These are phyloP conservation scores for Globisporangium abappressorium DNA, from an alignment of 352 stramenopile genomes.

Conservation along the genomic window DNA sequence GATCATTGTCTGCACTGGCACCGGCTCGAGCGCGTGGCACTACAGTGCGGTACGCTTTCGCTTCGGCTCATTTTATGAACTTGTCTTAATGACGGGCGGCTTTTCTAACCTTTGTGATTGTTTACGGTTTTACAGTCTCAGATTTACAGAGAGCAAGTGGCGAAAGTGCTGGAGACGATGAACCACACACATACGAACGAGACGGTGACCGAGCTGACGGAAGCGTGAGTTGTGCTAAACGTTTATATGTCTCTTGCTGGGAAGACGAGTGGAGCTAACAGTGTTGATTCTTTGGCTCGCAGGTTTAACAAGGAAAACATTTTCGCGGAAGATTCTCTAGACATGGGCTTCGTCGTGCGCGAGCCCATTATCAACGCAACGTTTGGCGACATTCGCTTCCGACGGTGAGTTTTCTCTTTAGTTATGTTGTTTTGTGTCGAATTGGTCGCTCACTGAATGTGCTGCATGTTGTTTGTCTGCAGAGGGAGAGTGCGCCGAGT, in stretches of 20 bases:
- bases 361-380: slow-evolving; percentile 90
- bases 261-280: too few species aligned
- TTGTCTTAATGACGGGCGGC: neutral
- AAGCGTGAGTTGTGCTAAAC: slow-evolving; percentile 43
- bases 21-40: slow-evolving; percentile 85
- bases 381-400: slow-evolving; percentile 87
- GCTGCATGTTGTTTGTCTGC: neutral
- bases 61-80: neutral
- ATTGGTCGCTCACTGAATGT: neutral
- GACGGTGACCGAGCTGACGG: slow-evolving; percentile 83
- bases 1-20: slow-evolving; percentile 86
- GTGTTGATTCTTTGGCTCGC: neutral
- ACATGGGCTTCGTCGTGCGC: slow-evolving; percentile 86
- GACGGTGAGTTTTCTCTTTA: slow-evolving; percentile 37
- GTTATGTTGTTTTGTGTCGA: neutral
- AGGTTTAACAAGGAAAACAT: slow-evolving; percentile 88
- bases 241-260: too few species aligned
- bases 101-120: slow-evolving; percentile 10
- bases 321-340: slow-evolving; percentile 76
- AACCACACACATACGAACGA: slow-evolving; percentile 88
- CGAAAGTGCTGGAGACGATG: slow-evolving; percentile 79
- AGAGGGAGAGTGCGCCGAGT: slow-evolving; percentile 80
- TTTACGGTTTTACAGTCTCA: slow-evolving; percentile 47
- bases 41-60: slow-evolving; percentile 68
- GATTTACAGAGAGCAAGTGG: slow-evolving; percentile 85